A percentile compares a stretch with the other conserved stretches of the same genome.
phyloP scores from a whole-genome alignment of 345 rosid species.

The Ceriops decandra region DNA sequence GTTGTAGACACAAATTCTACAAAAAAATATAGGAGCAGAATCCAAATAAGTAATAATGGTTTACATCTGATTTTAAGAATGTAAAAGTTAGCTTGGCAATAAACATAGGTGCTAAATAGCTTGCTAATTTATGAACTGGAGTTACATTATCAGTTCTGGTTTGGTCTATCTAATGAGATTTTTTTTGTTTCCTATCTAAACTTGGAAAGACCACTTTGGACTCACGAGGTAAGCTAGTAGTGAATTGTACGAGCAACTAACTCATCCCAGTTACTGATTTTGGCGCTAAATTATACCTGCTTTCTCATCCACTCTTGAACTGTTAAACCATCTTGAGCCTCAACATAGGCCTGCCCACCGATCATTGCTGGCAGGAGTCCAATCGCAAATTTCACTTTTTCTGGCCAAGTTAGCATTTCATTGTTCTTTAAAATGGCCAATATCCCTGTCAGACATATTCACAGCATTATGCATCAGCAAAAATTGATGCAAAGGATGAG shows the following conservation, averaged over 20 bases:
- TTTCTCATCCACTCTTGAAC: slow-evolving; percentile 89
- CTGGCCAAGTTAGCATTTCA: slow-evolving; percentile 97
- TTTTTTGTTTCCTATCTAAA: background rate
- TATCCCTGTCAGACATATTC: slow-evolving; percentile 50
- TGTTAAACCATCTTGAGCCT: slow-evolving; percentile 85
- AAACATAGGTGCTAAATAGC: background rate
- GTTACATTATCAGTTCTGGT: background rate
- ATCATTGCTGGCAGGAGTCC: slow-evolving; percentile 93
- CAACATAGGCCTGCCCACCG: slow-evolving; percentile 91
- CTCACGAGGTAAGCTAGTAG: too few relatives aligned
- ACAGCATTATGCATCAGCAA: background rate
- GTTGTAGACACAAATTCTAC: background rate
- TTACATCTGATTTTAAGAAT: background rate
- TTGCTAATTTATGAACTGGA: background rate
- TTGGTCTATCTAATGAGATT: background rate
- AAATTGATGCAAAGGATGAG: background rate
- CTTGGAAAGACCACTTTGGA: too few relatives aligned
- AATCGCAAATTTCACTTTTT: slow-evolving; percentile 90
- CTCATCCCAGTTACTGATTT: background rate
- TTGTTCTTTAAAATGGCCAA: slow-evolving; percentile 88
- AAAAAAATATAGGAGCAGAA: background rate
- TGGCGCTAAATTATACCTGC: slow-evolving; percentile 42
- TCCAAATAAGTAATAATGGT: background rate
- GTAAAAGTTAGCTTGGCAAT: background rate
- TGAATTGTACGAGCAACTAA: background rate